These are phyloP conservation scores for Populus pruinosa DNA, from an alignment of 345 rosid genomes.

Conservation along the genomic window DNA sequence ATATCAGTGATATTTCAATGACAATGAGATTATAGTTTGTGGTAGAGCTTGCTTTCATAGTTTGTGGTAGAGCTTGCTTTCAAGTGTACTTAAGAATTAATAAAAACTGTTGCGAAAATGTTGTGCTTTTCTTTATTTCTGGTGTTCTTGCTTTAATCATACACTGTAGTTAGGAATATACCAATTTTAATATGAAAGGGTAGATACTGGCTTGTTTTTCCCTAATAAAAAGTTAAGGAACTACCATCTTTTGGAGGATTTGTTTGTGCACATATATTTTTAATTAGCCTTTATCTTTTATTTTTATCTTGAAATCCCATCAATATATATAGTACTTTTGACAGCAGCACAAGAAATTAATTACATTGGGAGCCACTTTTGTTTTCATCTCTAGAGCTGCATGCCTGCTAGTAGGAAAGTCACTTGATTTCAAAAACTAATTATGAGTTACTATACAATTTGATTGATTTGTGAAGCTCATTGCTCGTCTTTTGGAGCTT, in stretches of 20 bases:
- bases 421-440: not conserved
- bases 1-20: not conserved
- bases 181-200: not conserved
- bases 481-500: not conserved
- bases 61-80: not conserved
- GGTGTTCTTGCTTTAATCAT: not conserved
- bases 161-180: not conserved
- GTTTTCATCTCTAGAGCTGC: not conserved
- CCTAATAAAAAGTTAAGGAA: not conserved
- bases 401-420: not conserved
- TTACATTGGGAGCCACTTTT: not conserved
- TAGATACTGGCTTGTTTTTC: not conserved
- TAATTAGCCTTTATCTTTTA: not conserved
- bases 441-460: not conserved
- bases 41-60: not conserved
- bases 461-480: not conserved
- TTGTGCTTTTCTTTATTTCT: not conserved
- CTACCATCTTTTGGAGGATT: not conserved
- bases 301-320: not conserved
- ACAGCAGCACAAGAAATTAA: not conserved
- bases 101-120: not conserved
- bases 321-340: not conserved
- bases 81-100: not conserved
- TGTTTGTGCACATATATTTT: not conserved
- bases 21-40: not conserved